A percentile compares a stretch with the other conserved stretches of the same genome.
These are phyloP conservation scores for Colletotrichum endophyticum DNA, from an alignment of 2,329 filamentous ascomycete genomes.

Conservation along the genomic window DNA sequence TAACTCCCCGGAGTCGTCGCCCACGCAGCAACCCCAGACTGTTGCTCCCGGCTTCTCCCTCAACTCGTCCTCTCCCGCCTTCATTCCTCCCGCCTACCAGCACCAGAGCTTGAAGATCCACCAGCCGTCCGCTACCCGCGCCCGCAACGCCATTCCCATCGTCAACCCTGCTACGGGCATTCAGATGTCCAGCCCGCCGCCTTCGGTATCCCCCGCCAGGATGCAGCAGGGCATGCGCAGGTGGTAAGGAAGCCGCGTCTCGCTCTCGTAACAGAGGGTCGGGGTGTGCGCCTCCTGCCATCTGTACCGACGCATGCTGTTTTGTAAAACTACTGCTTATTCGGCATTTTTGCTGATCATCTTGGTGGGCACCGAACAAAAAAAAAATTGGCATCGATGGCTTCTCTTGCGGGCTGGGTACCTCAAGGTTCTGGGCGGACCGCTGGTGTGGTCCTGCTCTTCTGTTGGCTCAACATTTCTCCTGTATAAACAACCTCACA, in stretches of 20 bases:
- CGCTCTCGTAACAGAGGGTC: constrained; percentile 36
- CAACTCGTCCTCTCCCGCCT: constrained; percentile 70
- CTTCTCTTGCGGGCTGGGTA: constrained; percentile 43
- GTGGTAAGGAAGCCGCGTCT: constrained; percentile 51
- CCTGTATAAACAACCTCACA: constrained; percentile 56
- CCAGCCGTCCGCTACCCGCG: constrained; percentile 87
- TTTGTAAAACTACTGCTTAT: constrained; percentile 39
- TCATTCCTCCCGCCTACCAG: constrained; percentile 69
- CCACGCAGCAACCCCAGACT: constrained; percentile 84
- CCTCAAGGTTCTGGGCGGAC: constrained; percentile 32
- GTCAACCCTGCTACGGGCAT: constrained; percentile 94
- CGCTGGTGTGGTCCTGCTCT: constrained; percentile 31
- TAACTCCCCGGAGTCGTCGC: constrained; percentile 90
- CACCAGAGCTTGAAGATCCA: constrained; percentile 78
- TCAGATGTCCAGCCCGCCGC: constrained; percentile 86
- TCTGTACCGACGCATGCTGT: constrained; percentile 41
- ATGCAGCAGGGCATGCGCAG: constrained; percentile 62
- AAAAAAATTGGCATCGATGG: constrained; percentile 46
- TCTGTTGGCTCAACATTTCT: constrained; percentile 27
- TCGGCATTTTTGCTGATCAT: constrained; percentile 43
- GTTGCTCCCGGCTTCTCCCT: constrained; percentile 79
- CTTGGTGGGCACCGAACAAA: constrained; percentile 54
- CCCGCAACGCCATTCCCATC: constrained; percentile 95
- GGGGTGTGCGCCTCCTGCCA: constrained; percentile 36
- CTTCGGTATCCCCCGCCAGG: constrained; percentile 67